phyloP scores from a whole-genome alignment of 73 alveolate species.

The Paraurostyla sp. region DNA sequence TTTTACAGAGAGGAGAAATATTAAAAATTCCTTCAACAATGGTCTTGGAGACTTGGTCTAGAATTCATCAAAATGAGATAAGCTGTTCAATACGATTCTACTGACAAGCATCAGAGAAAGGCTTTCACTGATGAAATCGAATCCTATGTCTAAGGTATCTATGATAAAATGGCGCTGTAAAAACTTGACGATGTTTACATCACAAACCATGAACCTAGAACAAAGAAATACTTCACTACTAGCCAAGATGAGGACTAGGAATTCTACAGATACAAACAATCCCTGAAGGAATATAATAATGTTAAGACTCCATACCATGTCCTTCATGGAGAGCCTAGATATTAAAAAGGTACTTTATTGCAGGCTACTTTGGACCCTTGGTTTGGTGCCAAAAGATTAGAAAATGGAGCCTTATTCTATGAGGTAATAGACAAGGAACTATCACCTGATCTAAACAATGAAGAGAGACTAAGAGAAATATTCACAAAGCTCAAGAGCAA shows the following conservation, averaged over 20 bases:
- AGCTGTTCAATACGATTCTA: background rate
- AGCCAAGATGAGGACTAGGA: conserved; percentile 44
- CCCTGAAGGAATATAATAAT: conserved; percentile 42
- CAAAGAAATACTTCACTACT: background rate
- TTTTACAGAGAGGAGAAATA: conserved; percentile 46
- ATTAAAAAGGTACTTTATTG: background rate
- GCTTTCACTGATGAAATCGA: background rate
- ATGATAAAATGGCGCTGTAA: background rate
- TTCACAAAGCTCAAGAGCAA: background rate
- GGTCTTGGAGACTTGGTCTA: conserved; percentile 43
- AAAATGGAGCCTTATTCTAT: conserved; percentile 30
- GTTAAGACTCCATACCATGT: background rate
- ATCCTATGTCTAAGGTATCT: background rate
- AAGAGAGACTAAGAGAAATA: conserved; percentile 32
- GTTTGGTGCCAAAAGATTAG: background rate
- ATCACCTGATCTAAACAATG: background rate
- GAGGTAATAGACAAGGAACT: conserved; percentile 29
- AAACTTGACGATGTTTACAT: conserved; percentile 15
- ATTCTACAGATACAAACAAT: conserved; percentile 24
- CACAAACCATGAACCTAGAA: conserved; percentile 41
- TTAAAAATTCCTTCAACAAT: background rate
- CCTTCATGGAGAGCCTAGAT: background rate
- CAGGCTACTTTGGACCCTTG: background rate
- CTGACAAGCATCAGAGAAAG: background rate
- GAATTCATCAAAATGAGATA: conserved; percentile 10